phyloP scores from a whole-genome alignment of 352 stramenopile species.

The Phytophthora brassicae region DNA sequence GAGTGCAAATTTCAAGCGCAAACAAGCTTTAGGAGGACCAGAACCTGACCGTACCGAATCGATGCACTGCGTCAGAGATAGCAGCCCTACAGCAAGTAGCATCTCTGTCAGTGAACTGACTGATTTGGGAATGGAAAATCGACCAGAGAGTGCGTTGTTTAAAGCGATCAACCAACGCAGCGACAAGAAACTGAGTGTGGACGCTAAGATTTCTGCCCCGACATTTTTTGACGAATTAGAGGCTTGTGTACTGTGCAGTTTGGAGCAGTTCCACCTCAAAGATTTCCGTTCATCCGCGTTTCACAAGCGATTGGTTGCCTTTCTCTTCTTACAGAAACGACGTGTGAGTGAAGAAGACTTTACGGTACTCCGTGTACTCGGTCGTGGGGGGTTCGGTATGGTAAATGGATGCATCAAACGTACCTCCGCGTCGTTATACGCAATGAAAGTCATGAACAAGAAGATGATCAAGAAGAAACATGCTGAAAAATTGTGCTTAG shows the following conservation, averaged over 20 bases:
- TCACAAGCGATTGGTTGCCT: constrained; percentile 86
- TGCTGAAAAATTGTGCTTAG: constrained; percentile 72
- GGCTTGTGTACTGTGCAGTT: constrained; percentile 64
- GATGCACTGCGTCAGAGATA: constrained; percentile 29
- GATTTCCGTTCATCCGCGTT: constrained; percentile 82
- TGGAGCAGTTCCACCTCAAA: constrained; percentile 67
- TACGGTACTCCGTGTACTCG: constrained; percentile 94
- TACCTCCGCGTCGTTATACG: constrained; percentile 81
- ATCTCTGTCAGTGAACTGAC: constrained; percentile 32
- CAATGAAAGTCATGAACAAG: constrained; percentile 89
- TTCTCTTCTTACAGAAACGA: constrained; percentile 90
- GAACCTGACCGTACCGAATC: constrained; percentile 25
- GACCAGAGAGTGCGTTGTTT: constrained; percentile 9
- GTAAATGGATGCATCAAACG: constrained; percentile 97
- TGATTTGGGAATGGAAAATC: constrained; percentile 26
- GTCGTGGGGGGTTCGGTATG: constrained; percentile 95
- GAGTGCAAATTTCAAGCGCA: constrained; percentile 46
- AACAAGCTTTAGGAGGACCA: neutral
- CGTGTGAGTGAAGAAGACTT: constrained; percentile 95
- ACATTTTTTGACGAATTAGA: constrained; percentile 79
- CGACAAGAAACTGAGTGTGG: constrained; percentile 22
- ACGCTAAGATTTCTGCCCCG: constrained; percentile 20
- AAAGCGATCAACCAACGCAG: constrained; percentile 3
- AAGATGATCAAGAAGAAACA: constrained; percentile 94
- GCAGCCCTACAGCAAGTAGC: constrained; percentile 25